Evolutionary conservation across 352 stramenopile genomes (phyloP), one percentile per base, ranked within the genome.

Genomic region (Globisporangium carolinianum): DNA sequence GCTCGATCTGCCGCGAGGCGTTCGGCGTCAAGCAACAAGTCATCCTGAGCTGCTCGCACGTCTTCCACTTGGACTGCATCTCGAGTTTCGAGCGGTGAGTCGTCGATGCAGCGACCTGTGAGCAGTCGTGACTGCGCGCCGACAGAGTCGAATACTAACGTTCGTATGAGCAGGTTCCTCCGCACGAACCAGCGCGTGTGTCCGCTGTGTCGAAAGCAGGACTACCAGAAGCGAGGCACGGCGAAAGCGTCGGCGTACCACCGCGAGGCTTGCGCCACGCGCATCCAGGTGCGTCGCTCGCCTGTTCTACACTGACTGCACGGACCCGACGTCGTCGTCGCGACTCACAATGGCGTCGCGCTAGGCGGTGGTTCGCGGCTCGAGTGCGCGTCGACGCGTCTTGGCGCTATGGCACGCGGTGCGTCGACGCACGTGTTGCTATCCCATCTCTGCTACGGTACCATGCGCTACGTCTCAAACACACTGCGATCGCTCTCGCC

Each of bases 1-100:
- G 86, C 48, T 91, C 83, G 5, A 94, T 95, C 51, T 95, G 83
- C 55, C 74, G 78, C 24, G 82, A 94, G 53, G 43, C 71, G 8
- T 89, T 93, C 55, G 86, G 86, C 7, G 62, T 82, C 5, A 73
- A 81, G 51, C 62, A 91, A 36, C 85, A 94, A 57, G 81, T 95
- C 38, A 89, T 95, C 32, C 63, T 95, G 36, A 92, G 79, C 60
- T 95, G 86, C 61, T 89, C 79, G n/a, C 85, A 95, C 70, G 81
- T 92, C 54, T 94, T 95, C 56, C 86, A 95, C 58, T 67, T 87
- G 5, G 67, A 74, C 24, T 95, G 86, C 59, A 78, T 95, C 51
- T 67, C 79, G 14, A 93, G 82, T 54, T 95, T 95, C 47, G 86
- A 95, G 68, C 66, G 82, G 79, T 82, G 42, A 3, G 45, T 35